Percentiles rank a stretch among this genome's conserved stretches.
Evolutionary conservation across 805 yeast genomes (phyloP).

Genomic region (Metschnikowia vanudenii): DNA sequence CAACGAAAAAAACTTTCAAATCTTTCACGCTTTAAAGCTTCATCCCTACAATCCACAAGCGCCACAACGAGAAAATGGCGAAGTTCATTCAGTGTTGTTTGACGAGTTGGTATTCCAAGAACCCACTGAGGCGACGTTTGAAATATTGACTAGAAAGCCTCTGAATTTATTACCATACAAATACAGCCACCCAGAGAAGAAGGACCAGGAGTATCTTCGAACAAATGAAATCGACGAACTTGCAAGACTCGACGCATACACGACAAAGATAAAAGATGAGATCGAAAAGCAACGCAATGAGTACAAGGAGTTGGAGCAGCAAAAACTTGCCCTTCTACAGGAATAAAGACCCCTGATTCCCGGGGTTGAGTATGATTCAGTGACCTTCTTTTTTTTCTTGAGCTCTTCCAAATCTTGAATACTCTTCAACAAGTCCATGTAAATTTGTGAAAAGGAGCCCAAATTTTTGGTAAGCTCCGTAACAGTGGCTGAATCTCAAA

Average conservation of each 20-base stretch:
- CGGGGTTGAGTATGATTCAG: neutral
- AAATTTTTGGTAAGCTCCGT: conserved; percentile 23
- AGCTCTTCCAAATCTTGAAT: conserved; percentile 1
- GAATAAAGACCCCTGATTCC: neutral
- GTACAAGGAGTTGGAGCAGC: conserved; percentile 42
- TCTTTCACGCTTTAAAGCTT: conserved; percentile 85
- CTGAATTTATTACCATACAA: conserved; percentile 49
- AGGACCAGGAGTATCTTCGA: conserved; percentile 42
- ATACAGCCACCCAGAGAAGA: conserved; percentile 31
- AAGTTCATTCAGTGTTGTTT: conserved; percentile 50
- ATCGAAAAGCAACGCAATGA: conserved; percentile 41
- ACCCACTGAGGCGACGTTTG: conserved; percentile 89
- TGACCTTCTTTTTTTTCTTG: neutral
- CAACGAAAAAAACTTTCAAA: conserved; percentile 79
- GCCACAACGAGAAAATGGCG: conserved; percentile 41
- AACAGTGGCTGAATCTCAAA: conserved; percentile 16
- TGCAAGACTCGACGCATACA: conserved; percentile 40
- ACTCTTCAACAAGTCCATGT: conserved; percentile 15
- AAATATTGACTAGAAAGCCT: conserved; percentile 68
- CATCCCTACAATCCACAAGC: conserved; percentile 72
- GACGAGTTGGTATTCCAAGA: conserved; percentile 95
- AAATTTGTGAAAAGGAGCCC: conserved; percentile 19
- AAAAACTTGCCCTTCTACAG: conserved; percentile 38
- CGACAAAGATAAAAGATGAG: conserved; percentile 38
- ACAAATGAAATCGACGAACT: conserved; percentile 42